phyloP scores from a whole-genome alignment of 2,329 filamentous ascomycete genomes.

The Cladosporium sphaerospermum region DNA sequence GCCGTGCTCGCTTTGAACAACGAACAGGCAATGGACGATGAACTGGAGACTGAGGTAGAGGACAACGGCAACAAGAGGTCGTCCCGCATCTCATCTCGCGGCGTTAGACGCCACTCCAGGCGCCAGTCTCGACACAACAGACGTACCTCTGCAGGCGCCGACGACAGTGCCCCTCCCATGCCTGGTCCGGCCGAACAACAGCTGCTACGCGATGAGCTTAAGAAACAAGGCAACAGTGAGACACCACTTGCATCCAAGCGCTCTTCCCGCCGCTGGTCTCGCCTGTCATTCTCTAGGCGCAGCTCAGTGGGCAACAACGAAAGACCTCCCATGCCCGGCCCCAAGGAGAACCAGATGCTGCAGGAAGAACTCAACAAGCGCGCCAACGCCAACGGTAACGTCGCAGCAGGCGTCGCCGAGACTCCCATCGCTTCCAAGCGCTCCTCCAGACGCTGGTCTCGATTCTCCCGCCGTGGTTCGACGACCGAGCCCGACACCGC shows the following conservation, averaged over 20 bases:
- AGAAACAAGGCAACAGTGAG: neutral
- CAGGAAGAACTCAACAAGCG: constrained; percentile 11
- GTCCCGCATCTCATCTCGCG: constrained; percentile 2
- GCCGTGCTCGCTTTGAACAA: constrained; percentile 3
- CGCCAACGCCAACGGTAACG: constrained; percentile 1
- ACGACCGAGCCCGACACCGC: constrained; percentile 4
- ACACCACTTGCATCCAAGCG: constrained; percentile 4
- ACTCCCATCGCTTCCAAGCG: neutral
- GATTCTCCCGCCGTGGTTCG: constrained; percentile 5
- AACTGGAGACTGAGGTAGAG: neutral
- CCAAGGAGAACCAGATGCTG: constrained; percentile 6
- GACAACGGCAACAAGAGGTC: neutral
- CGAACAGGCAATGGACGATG: constrained; percentile 2
- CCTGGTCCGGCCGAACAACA: neutral
- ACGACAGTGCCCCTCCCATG: neutral
- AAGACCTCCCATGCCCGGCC: constrained; percentile 5
- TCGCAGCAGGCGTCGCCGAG: constrained; percentile 1
- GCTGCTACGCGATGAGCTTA: constrained; percentile 1
- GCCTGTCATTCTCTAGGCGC: constrained; percentile 6
- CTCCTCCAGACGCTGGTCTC: neutral
- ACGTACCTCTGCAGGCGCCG: neutral
- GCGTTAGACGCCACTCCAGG: constrained; percentile 5
- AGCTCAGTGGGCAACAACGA: constrained; percentile 6
- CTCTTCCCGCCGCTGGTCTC: constrained; percentile 5
- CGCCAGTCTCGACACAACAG: constrained; percentile 9